Percentiles rank a stretch among this genome's conserved stretches.
Conservation (phyloP, 2,329 filamentous ascomycete species). For the Fusarium armeniacum region DNA sequence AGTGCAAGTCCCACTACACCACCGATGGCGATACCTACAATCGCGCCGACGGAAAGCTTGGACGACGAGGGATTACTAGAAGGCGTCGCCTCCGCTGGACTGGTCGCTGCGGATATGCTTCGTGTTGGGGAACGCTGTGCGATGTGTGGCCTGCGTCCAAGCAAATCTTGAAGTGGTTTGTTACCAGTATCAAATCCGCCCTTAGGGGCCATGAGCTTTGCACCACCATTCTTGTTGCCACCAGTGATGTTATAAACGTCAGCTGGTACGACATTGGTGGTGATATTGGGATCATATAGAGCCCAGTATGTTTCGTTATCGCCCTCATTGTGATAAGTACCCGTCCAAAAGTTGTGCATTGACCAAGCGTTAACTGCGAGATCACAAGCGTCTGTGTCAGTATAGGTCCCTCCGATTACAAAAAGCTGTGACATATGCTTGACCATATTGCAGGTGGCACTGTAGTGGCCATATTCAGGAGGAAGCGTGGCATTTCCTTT, state of each 20-base stretch:
- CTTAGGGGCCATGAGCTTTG: neutral
- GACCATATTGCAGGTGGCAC: conserved; percentile 2
- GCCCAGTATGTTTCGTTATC: neutral
- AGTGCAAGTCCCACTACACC: neutral
- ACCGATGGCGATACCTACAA: neutral
- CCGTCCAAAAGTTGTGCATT: conserved; percentile 18
- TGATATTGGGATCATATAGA: neutral
- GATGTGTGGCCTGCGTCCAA: neutral
- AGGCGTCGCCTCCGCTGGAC: neutral
- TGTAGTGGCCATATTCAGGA: neutral
- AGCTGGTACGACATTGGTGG: neutral
- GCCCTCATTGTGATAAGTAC: neutral
- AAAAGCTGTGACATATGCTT: conserved; percentile 12
- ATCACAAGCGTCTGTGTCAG: conserved; percentile 3
- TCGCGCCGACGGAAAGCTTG: neutral
- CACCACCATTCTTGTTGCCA: neutral
- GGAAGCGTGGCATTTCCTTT: neutral
- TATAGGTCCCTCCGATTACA: conserved; percentile 4
- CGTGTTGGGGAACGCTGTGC: neutral
- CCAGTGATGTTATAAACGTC: conserved; percentile 7
- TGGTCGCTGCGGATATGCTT: neutral
- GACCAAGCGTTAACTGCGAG: neutral
- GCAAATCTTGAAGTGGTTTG: neutral
- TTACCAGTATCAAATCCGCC: neutral
- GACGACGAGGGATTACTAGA: neutral